These are phyloP conservation scores for Pascua guehoae DNA, from an alignment of 1,284 basidiomycete genomes.

Conservation along the genomic window DNA sequence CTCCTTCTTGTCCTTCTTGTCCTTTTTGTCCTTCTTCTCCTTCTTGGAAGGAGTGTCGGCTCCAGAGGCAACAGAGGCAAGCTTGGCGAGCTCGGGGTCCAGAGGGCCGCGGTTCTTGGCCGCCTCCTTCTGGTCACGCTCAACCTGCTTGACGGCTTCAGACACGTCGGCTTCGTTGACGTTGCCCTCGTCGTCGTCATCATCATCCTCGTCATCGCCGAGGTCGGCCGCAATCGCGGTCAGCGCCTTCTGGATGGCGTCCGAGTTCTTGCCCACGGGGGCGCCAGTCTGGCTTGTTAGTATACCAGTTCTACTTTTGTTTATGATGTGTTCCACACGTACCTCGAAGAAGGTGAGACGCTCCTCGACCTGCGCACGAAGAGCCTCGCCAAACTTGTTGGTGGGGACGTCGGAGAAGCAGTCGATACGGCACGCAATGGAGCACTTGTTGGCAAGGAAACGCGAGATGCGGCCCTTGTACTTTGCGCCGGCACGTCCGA, in stretches of 20 bases:
- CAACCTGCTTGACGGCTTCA: slow-evolving; percentile 50
- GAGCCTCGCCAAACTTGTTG: slow-evolving; percentile 89
- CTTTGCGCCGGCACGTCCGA: slow-evolving; percentile 89
- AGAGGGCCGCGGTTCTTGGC: slow-evolving; percentile 23
- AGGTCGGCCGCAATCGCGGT: slow-evolving; percentile 65
- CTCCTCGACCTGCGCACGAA: slow-evolving; percentile 92
- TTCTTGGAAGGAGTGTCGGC: slow-evolving; percentile 29
- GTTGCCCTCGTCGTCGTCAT: slow-evolving; percentile 58
- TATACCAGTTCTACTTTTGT: slow-evolving; percentile 22
- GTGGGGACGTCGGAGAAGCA: slow-evolving; percentile 90
- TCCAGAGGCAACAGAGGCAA: slow-evolving; percentile 19
- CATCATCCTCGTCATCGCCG: slow-evolving; percentile 67
- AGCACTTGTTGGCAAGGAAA: slow-evolving; percentile 98
- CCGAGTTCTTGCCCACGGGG: slow-evolving; percentile 78
- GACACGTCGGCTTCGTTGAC: slow-evolving; percentile 50
- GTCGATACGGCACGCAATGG: slow-evolving; percentile 95
- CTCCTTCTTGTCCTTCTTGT: slow-evolving; percentile 76
- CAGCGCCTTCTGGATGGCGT: slow-evolving; percentile 83
- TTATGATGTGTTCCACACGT: too few relatives aligned
- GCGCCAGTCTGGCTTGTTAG: slow-evolving; percentile 58
- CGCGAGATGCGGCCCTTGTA: slow-evolving; percentile 97
- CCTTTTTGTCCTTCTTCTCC: slow-evolving; percentile 49
- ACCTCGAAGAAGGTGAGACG: slow-evolving; percentile 81
- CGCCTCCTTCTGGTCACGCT: slow-evolving; percentile 54
- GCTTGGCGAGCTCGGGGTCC: slow-evolving; percentile 45